phyloP scores from a whole-genome alignment of 257 asterid genomes.

The Ajuga chamaepitys region DNA sequence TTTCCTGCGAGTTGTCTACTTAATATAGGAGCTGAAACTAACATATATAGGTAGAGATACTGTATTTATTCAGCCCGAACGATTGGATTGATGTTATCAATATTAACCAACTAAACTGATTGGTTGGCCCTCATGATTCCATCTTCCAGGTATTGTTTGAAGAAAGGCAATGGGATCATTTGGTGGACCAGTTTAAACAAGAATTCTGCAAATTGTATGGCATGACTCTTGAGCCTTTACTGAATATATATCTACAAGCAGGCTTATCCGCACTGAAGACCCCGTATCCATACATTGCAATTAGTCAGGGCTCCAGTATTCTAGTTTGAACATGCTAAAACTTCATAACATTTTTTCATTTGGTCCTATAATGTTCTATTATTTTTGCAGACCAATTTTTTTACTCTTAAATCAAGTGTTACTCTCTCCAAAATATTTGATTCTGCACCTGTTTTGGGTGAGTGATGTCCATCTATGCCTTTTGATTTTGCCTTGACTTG shows the following conservation, averaged over 20 bases:
- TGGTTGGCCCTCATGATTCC: background rate
- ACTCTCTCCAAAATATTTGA: background rate
- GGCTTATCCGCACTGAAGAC: slow-evolving; percentile 96
- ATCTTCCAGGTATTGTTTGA: slow-evolving; percentile 74
- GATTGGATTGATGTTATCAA: background rate
- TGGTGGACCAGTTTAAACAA: slow-evolving; percentile 88
- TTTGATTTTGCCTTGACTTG: slow-evolving; percentile 47
- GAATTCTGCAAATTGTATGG: slow-evolving; percentile 96
- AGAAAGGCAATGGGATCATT: slow-evolving; percentile 84
- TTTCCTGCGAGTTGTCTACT: background rate
- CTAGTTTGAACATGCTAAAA: background rate
- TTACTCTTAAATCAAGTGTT: background rate
- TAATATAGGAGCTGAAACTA: background rate
- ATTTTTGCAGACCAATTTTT: background rate
- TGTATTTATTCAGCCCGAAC: background rate
- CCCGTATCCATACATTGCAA: slow-evolving; percentile 69
- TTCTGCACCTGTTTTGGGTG: background rate
- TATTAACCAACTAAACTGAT: background rate
- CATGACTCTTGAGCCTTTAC: slow-evolving; percentile 91
- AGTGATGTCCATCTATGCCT: background rate
- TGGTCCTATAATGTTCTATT: background rate
- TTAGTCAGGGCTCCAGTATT: background rate
- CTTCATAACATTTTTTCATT: background rate
- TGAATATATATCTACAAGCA: slow-evolving; percentile 92
- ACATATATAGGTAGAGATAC: background rate